Conservation (phyloP, 2,329 filamentous ascomycete genomes). For the Aspergillus hiratsukae region DNA sequence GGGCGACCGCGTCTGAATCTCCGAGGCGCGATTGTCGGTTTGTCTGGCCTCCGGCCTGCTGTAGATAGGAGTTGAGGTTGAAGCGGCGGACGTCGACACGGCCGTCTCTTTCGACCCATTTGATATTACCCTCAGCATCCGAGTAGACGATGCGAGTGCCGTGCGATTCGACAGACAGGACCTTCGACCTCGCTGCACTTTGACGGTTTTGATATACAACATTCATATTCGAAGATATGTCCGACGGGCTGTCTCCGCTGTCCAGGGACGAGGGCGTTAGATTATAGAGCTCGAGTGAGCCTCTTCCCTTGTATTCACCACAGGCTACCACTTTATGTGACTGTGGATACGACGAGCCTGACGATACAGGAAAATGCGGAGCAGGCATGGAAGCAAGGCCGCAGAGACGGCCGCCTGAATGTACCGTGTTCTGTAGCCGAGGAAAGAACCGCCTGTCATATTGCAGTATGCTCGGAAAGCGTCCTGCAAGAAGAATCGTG, state of each 20-base stretch:
- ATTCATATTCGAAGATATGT: slow-evolving; percentile 23
- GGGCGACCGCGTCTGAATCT: slow-evolving; percentile 4
- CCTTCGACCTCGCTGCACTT: slow-evolving; percentile 72
- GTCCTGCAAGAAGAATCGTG: slow-evolving; percentile 82
- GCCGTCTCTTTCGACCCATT: slow-evolving; percentile 88
- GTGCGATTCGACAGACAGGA: slow-evolving; percentile 76
- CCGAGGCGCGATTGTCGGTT: neutral
- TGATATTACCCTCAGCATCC: slow-evolving; percentile 77
- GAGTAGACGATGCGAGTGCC: slow-evolving; percentile 77
- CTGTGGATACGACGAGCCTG: slow-evolving; percentile 45
- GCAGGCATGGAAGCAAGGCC: slow-evolving; percentile 62
- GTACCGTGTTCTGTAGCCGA: slow-evolving; percentile 68
- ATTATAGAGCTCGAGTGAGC: slow-evolving; percentile 78
- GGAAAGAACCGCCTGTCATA: slow-evolving; percentile 88
- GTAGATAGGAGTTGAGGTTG: slow-evolving; percentile 51
- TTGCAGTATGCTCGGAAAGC: slow-evolving; percentile 82
- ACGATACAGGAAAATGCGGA: slow-evolving; percentile 48
- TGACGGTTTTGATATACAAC: slow-evolving; percentile 69
- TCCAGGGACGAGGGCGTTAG: slow-evolving; percentile 29
- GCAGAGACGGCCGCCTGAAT: slow-evolving; percentile 77
- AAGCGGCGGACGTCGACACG: slow-evolving; percentile 50
- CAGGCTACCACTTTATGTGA: slow-evolving; percentile 69
- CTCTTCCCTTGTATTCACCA: slow-evolving; percentile 88
- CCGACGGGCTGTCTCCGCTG: slow-evolving; percentile 19
- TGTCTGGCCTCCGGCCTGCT: slow-evolving; percentile 1